phyloP scores from a whole-genome alignment of 805 yeast genomes.

The Metschnikowia noctiluminum region DNA sequence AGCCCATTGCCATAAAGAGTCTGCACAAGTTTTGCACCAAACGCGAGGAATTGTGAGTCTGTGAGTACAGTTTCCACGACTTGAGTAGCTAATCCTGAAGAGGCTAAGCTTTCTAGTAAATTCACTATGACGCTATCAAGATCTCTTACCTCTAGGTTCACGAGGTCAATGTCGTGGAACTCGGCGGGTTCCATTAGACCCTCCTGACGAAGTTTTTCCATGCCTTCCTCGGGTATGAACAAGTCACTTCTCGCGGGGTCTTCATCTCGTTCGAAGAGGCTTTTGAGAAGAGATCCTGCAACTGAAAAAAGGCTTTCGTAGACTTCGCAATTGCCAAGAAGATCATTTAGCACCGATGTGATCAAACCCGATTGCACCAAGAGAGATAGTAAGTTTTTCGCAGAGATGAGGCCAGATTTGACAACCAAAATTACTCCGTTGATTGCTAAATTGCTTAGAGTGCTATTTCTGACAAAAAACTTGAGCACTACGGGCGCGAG shows the following conservation, averaged over 20 bases:
- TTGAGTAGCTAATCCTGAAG: slow-evolving; percentile 40
- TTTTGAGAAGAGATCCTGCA: slow-evolving; percentile 26
- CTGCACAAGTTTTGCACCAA: slow-evolving; percentile 33
- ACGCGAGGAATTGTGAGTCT: slow-evolving; percentile 34
- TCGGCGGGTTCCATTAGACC: slow-evolving; percentile 8
- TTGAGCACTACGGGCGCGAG: slow-evolving; percentile 35
- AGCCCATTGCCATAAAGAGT: slow-evolving; percentile 30
- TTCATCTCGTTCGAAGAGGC: slow-evolving; percentile 8
- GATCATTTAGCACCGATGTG: slow-evolving; percentile 30
- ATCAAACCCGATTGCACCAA: slow-evolving; percentile 38
- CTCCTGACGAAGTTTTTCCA: slow-evolving; percentile 15
- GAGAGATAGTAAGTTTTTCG: slow-evolving; percentile 31
- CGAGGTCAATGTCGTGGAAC: slow-evolving; percentile 6
- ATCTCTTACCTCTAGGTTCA: slow-evolving; percentile 18
- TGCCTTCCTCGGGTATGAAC: slow-evolving; percentile 11
- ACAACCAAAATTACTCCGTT: slow-evolving; percentile 23
- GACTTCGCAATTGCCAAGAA: slow-evolving; percentile 37
- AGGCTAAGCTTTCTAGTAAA: slow-evolving; percentile 38
- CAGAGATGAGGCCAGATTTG: slow-evolving; percentile 31
- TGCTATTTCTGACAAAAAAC: slow-evolving; percentile 27
- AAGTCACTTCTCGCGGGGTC: not conserved
- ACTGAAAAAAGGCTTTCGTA: slow-evolving; percentile 33
- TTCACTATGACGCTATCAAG: slow-evolving; percentile 29
- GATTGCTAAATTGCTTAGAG: slow-evolving; percentile 22
- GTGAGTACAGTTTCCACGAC: slow-evolving; percentile 38